These are phyloP conservation scores for Hypoxylon trugodes DNA, from an alignment of 495 filamentous ascomycete genomes.

Conservation along the genomic window DNA sequence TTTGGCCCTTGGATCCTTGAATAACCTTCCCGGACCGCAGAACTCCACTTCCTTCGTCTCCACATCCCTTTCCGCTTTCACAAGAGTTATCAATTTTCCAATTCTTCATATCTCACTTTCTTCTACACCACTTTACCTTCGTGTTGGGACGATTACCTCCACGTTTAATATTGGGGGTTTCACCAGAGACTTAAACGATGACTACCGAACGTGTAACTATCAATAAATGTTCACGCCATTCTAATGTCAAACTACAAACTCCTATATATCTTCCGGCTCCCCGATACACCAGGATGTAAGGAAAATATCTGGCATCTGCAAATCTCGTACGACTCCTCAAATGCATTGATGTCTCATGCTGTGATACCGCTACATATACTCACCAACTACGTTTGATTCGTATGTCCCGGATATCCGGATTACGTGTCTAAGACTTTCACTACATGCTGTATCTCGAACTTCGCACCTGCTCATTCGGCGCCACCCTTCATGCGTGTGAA, in stretches of 20 bases:
- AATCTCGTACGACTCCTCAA: constrained; percentile 37
- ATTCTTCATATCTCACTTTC: background rate
- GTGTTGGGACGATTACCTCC: background rate
- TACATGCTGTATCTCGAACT: constrained; percentile 4
- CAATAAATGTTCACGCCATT: background rate
- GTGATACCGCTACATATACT: constrained; percentile 7
- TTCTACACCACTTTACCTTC: too few species aligned
- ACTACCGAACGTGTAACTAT: background rate
- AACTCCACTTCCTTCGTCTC: constrained; percentile 18
- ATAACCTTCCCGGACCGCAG: constrained; percentile 22
- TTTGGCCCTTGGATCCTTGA: constrained; percentile 1
- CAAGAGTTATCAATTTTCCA: background rate
- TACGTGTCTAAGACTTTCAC: constrained; percentile 9
- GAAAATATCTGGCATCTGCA: constrained; percentile 39
- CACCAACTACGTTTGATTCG: background rate
- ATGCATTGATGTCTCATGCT: constrained; percentile 35
- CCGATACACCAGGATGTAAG: background rate
- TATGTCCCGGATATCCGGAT: background rate
- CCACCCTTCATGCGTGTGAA: constrained; percentile 24
- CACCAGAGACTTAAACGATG: background rate
- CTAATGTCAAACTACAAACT: background rate
- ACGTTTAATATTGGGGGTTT: background rate
- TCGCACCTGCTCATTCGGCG: background rate
- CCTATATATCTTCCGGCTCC: background rate
- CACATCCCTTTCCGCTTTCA: background rate